Evolutionary conservation across 441 rosid species (phyloP).

Genomic region (Francoa sonchifolia): DNA sequence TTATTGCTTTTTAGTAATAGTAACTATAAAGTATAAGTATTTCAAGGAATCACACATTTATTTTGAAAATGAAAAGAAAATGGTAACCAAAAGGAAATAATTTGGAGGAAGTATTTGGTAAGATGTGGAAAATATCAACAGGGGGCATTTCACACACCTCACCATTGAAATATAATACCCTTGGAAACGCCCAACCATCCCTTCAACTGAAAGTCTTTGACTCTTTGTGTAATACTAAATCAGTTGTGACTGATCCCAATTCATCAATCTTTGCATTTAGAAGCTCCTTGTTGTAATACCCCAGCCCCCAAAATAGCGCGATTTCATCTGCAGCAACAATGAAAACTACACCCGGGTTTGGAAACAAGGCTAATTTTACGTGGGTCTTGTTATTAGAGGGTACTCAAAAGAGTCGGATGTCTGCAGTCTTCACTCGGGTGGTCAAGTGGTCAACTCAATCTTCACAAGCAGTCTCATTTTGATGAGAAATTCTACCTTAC

Average conservation of each 20-base stretch:
- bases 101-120: slow-evolving; percentile 10
- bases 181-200: slow-evolving; percentile 37
- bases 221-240: slow-evolving; percentile 34
- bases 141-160: slow-evolving; percentile 36
- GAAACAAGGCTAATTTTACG: too few species aligned
- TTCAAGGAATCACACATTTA: too few species aligned
- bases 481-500: too few species aligned
- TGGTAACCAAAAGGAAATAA: not conserved
- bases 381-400: not conserved
- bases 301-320: slow-evolving; percentile 43
- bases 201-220: slow-evolving; percentile 24
- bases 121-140: slow-evolving; percentile 36
- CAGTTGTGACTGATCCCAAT: slow-evolving; percentile 32
- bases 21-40: too few species aligned
- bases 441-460: too few species aligned
- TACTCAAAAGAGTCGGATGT: not conserved
- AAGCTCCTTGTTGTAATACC: slow-evolving; percentile 24
- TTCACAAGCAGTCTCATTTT: too few species aligned
- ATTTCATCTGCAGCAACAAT: slow-evolving; percentile 31
- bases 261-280: slow-evolving; percentile 14
- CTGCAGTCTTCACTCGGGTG: too few species aligned
- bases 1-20: too few species aligned
- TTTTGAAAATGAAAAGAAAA: not conserved
- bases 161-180: slow-evolving; percentile 33
- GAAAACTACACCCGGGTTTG: not conserved